phyloP scores from a whole-genome alignment of 2,329 filamentous ascomycete genomes.

The Coniella lustricola region DNA sequence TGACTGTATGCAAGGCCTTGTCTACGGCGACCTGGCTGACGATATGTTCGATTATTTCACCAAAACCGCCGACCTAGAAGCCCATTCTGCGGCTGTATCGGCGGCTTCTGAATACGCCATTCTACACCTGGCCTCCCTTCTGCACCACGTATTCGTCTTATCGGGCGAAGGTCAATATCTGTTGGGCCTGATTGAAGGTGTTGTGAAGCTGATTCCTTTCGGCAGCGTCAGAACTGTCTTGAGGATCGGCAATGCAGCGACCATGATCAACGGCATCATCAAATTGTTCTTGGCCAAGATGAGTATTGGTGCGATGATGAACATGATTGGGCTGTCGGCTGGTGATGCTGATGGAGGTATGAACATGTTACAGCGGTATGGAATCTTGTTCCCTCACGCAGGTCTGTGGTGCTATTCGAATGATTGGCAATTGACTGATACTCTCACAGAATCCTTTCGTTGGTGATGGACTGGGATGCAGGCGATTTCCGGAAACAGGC shows the following conservation, averaged over 20 bases:
- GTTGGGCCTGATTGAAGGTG: slow-evolving; percentile 61
- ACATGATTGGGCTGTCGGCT: slow-evolving; percentile 69
- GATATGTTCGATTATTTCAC: slow-evolving; percentile 55
- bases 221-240: slow-evolving; percentile 65
- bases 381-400: neutral
- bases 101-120: slow-evolving; percentile 60
- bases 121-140: slow-evolving; percentile 65
- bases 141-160: slow-evolving; percentile 66
- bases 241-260: slow-evolving; percentile 69
- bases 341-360: slow-evolving; percentile 64
- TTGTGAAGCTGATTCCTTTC: slow-evolving; percentile 67
- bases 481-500: slow-evolving; percentile 60
- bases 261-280: slow-evolving; percentile 73
- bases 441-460: slow-evolving; percentile 57
- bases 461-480: slow-evolving; percentile 67
- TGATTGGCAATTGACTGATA: neutral
- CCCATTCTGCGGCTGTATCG: slow-evolving; percentile 54
- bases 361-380: slow-evolving; percentile 63
- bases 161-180: slow-evolving; percentile 71
- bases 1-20: slow-evolving; percentile 55
- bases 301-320: slow-evolving; percentile 65
- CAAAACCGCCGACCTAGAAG: slow-evolving; percentile 55
- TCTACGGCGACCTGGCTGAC: slow-evolving; percentile 63
- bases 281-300: slow-evolving; percentile 70
- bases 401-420: no score